Evolutionary conservation across 331 rosid species (phyloP).

Genomic region (Phaseolus coccineus): DNA sequence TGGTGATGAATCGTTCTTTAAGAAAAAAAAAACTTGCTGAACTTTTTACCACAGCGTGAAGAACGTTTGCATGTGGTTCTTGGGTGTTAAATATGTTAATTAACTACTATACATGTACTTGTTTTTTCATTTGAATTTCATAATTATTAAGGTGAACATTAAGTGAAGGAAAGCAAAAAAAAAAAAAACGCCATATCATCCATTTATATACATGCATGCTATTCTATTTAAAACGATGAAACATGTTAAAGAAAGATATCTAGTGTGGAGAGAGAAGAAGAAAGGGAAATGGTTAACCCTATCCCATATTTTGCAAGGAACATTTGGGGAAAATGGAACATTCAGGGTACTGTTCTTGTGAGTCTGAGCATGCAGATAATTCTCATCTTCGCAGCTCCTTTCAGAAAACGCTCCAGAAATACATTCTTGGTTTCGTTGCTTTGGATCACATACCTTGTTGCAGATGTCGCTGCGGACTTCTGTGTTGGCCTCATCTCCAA

Average conservation of each 20-base stretch:
- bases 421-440: neutral
- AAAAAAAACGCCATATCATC: neutral
- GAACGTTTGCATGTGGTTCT: neutral
- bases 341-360: neutral
- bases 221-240: neutral
- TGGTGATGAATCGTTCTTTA: constrained; percentile 1
- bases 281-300: constrained; percentile 25
- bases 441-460: constrained; percentile 30
- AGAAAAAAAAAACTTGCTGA: neutral
- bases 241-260: neutral
- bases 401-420: constrained; percentile 8
- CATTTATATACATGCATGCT: neutral
- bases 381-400: constrained; percentile 27
- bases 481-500: constrained; percentile 48
- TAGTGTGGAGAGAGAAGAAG: neutral
- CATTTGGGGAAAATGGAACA: constrained; percentile 27
- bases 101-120: neutral
- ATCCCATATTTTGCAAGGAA: neutral
- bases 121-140: too few relatives aligned
- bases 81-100: neutral
- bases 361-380: neutral
- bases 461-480: constrained; percentile 25
- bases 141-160: neutral
- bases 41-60: neutral
- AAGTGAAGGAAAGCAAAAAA: too few relatives aligned